A percentile compares a stretch with the other conserved stretches of the same genome.
Conservation (phyloP, 345 rosid genomes). For the Kernera saxatilis region DNA sequence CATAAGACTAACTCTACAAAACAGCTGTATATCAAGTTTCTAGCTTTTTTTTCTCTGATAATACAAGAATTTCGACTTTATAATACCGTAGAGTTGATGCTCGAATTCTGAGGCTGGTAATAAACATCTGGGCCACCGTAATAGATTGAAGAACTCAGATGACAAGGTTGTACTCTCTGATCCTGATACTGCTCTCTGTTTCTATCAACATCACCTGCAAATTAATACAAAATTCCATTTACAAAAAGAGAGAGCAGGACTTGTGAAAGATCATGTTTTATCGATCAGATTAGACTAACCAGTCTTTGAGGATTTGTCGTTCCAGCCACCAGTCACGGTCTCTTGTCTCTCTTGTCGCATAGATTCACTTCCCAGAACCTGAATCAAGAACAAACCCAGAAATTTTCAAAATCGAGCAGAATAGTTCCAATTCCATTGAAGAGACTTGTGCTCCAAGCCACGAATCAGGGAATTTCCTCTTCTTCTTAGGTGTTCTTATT, state of each 20-base stretch:
- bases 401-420: not conserved
- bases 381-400: not conserved
- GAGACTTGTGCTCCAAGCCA: conserved; percentile 22
- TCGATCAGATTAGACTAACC: conserved; percentile 21
- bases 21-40: not conserved
- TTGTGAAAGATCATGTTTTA: not conserved
- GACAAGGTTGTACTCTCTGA: conserved; percentile 63
- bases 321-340: conserved; percentile 36
- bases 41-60: not conserved
- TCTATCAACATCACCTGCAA: conserved; percentile 37
- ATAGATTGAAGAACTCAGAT: conserved; percentile 75
- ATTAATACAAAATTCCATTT: not conserved
- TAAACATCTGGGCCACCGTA: conserved; percentile 78
- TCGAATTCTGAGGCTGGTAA: conserved; percentile 41
- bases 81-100: conserved; percentile 42
- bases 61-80: not conserved
- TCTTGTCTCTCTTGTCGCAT: conserved; percentile 43
- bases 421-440: not conserved
- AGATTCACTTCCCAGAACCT: conserved; percentile 60
- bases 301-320: conserved; percentile 32
- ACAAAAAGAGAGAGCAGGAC: not conserved
- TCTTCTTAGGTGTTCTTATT: not conserved
- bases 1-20: not conserved
- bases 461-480: not conserved
- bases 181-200: conserved; percentile 42